Base-by-base conservation (phyloP, 164 flowering plant species). In the Umbellularia californica region DNA sequence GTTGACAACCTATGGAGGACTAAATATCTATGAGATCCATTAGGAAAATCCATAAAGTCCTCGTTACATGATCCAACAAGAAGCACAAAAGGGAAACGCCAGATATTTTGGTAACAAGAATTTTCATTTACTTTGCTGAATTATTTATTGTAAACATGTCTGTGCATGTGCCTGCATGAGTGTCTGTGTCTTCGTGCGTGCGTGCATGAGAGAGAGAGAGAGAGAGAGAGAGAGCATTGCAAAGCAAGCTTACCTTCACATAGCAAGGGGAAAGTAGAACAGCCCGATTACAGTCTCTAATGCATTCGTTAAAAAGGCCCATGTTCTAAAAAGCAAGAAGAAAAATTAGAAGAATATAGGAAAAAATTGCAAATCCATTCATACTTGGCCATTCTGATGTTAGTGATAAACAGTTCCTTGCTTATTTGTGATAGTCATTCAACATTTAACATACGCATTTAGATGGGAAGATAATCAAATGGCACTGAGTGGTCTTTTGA, bases 241-340 rank as follows among this genome's bases (percentile, higher is more conserved):
- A 69, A 50, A 17, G 22, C 30, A 24, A 13, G 25, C 19, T 76
- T 76, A 94, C 98, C 98, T 94, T 94, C 17, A 89, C 83, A 79
- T 91, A 90, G 62, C 69, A 35, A 65, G 94, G 90, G 70, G 79
- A 84, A 72, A 89, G 81, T 51, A 75, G 72, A 74, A 94, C 79
- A 72, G 97, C 97, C 33, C 97, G 84, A 68, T 80, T 82, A 82
- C 95, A 90, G 73, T 94, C 98, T 69, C 89, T 85, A 58, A 88
- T 33, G 65, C 86, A 88, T 83, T 92, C 97, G 47, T 47, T 63
- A 11, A 82, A 58, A 73, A 86, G 84, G 70, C 83, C 88, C 84
- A 89, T 70, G 87, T 91, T 92, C 98, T 94, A 72, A 13, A 64
- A 15, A 28, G 70, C 35, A 58, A 14, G 17, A 51, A 51, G 25